A percentile compares a stretch with the other conserved stretches of the same genome.
Conservation (phyloP, 2,329 filamentous ascomycete species). For the Paecilomyces variotii region DNA sequence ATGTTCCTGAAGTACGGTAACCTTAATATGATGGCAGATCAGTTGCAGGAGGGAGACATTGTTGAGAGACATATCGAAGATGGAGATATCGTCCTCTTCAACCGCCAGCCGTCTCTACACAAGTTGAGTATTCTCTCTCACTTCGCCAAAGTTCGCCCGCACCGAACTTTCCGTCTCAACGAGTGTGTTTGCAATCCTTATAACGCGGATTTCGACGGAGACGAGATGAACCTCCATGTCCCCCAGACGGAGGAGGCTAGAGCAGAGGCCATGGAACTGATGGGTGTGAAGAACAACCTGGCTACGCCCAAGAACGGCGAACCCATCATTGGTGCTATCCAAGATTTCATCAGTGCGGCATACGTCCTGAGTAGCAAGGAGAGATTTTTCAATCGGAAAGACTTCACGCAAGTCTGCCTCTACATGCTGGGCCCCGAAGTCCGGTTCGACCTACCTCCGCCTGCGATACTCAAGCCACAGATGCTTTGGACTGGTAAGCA, state of each 20-base stretch:
- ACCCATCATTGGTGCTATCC: constrained; percentile 96
- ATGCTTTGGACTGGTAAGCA: constrained; percentile 96
- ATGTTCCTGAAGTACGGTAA: constrained; percentile 69
- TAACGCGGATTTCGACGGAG: constrained; percentile 97
- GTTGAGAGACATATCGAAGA: constrained; percentile 94
- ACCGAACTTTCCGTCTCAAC: constrained; percentile 92
- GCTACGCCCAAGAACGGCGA: constrained; percentile 96
- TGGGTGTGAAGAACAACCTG: constrained; percentile 96
- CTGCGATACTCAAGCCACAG: constrained; percentile 76
- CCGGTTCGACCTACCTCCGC: constrained; percentile 75
- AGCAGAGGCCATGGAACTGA: constrained; percentile 88
- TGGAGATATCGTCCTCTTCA: constrained; percentile 93
- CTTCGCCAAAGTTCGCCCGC: constrained; percentile 83
- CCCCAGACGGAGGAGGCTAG: constrained; percentile 96
- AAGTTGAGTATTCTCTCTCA: constrained; percentile 98
- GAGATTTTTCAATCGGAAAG: constrained; percentile 79
- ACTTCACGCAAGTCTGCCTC: constrained; percentile 82
- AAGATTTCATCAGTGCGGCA: constrained; percentile 96
- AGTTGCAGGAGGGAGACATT: constrained; percentile 73
- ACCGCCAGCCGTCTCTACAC: constrained; percentile 93
- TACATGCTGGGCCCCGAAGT: constrained; percentile 84
- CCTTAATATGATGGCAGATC: constrained; percentile 60
- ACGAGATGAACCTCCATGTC: constrained; percentile 98
- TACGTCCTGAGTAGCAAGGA: constrained; percentile 90
- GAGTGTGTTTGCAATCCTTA: constrained; percentile 98